A percentile compares a stretch with the other conserved stretches of the same genome.
Conservation (phyloP, 352 stramenopile species). For the Phytophthora ramorum region DNA sequence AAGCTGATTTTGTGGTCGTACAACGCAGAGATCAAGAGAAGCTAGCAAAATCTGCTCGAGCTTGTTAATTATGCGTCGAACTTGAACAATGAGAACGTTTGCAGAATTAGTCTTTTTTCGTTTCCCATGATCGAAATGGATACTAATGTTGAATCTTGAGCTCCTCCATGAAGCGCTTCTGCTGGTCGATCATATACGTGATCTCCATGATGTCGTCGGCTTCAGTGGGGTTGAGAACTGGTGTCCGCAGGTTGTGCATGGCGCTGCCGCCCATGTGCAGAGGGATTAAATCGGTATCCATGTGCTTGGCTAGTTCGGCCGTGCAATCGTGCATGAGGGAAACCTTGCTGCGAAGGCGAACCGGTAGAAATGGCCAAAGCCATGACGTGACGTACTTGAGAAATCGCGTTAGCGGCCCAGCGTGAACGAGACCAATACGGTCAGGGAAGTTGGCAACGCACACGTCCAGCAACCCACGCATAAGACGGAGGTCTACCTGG, state of each 20-base stretch:
- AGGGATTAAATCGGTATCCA: conserved; percentile 62
- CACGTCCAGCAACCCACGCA: conserved; percentile 66
- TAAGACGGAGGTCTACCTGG: conserved; percentile 67
- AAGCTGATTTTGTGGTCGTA: background rate
- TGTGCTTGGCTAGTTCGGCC: conserved; percentile 63
- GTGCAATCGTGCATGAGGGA: conserved; percentile 67
- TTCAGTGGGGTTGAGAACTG: conserved; percentile 22
- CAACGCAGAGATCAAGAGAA: conserved; percentile 64
- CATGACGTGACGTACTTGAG: conserved; percentile 57
- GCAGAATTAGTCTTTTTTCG: conserved; percentile 10
- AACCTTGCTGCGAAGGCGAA: conserved; percentile 60
- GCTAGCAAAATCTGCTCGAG: conserved; percentile 16
- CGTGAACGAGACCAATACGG: conserved; percentile 66
- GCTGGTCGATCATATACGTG: conserved; percentile 62
- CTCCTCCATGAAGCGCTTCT: conserved; percentile 56
- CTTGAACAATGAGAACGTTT: background rate
- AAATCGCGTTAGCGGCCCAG: conserved; percentile 63
- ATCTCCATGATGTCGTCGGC: conserved; percentile 52
- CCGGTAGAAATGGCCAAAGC: conserved; percentile 67
- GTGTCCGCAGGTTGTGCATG: conserved; percentile 46
- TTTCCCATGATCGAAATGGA: conserved; percentile 6
- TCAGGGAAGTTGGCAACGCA: conserved; percentile 75
- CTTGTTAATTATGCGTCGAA: background rate
- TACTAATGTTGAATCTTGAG: conserved; percentile 28
- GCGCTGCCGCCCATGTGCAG: conserved; percentile 54